These are phyloP conservation scores for Conticribra weissflogii DNA, from an alignment of 108 stramenopile species.

Conservation along the genomic window DNA sequence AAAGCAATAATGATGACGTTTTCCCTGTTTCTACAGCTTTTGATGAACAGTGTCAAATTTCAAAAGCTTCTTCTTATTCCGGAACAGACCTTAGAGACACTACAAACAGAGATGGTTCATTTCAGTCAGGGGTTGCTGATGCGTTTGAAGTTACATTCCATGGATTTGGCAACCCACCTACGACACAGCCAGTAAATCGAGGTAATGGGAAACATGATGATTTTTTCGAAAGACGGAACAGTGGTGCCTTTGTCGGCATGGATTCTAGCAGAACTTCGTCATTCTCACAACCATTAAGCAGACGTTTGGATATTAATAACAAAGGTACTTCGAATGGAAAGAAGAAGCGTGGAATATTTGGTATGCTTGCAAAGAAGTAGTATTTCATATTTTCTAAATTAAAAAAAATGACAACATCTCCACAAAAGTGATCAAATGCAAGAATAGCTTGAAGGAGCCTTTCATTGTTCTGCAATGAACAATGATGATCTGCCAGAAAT, in stretches of 20 bases:
- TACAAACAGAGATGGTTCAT: neutral
- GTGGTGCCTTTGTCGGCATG: neutral
- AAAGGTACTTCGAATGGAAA: slow-evolving; percentile 7
- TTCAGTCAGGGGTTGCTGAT: neutral
- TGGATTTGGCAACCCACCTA: slow-evolving; percentile 1
- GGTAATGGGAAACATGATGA: neutral
- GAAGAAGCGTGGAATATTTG: slow-evolving; percentile 28
- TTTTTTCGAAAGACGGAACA: neutral
- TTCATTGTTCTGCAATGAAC: too few relatives aligned
- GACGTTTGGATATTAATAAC: neutral
- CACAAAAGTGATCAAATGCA: too few relatives aligned
- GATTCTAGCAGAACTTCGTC: neutral
- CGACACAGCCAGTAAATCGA: neutral
- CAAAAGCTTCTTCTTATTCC: slow-evolving; percentile 5
- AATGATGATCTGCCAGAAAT: too few relatives aligned
- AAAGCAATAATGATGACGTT: neutral
- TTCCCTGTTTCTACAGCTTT: slow-evolving; percentile 13
- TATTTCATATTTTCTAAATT: neutral
- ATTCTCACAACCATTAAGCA: neutral
- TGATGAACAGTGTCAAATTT: slow-evolving; percentile 24
- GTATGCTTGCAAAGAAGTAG: slow-evolving; percentile 23
- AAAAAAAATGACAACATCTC: too few relatives aligned
- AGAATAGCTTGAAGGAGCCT: too few relatives aligned
- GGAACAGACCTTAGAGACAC: neutral
- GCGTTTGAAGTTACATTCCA: slow-evolving; percentile 27